Base-by-base conservation (phyloP, 495 filamentous ascomycete genomes). In the Thermochaetoides thermophila region DNA sequence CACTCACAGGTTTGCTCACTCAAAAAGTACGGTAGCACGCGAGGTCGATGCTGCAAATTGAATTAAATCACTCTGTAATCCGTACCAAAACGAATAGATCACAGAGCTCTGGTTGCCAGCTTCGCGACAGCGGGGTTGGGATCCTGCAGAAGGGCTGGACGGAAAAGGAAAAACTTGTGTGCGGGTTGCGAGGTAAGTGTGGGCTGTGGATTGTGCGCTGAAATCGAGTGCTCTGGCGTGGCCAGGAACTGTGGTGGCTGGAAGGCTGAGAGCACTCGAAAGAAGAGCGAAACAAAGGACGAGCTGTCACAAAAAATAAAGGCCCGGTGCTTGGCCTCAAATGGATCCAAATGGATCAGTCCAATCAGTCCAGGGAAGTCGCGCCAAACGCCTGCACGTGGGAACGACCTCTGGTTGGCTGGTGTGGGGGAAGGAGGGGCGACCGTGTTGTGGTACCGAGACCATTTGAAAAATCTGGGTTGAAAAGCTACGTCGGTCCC, bases 401-500 rank as follows among this genome's bases (percentile, higher is more conserved):
- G 14, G 21, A n/a, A n/a, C 14, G 35, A 17, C 9, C 22, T 36
- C 30, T 45, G 40, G 43, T 53, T 49, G 52, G 49, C 28, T 25
- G 28, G 39, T 26, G 29, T n/a, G 7, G 31, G 27, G 29, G 27
- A 34, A 23, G 28, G 35, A 31, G 15, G 29, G 39, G 18, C n/a
- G 18, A 16, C 3, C 7, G 13, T 22, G n/a, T 20, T 36, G 38
- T 40, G 34, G 47, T 46, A 43, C 35, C 48, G 45, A 31, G 43
- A 47, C 37, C 32, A 38, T 47, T 44, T 39, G 38, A 46, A 48
- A 50, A 37, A 40, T 52, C 43, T 45, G 44, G 41, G 51, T 39
- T 47, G 40, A 55, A 50, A 52, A 56, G 46, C 44, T 44, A 46
- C 49, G 46, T 54, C 49, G 45, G 50, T 49, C 50, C 38, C 50